Evolutionary conservation across 192 early-diverging fungal species (phyloP).

Genomic region (Backusella macrospora): DNA sequence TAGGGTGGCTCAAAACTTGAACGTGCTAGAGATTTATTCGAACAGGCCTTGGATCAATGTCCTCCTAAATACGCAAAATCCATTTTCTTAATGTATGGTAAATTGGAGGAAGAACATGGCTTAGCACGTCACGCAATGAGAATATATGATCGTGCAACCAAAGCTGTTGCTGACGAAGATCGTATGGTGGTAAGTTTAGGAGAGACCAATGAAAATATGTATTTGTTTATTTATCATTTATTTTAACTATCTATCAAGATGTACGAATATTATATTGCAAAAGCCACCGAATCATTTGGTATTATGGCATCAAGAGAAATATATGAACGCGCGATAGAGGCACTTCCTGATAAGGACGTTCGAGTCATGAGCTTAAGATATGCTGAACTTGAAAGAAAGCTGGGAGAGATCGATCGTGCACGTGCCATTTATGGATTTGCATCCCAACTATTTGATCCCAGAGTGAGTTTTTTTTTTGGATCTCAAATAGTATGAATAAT

Average conservation of each 20-base stretch:
- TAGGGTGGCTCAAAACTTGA: constrained; percentile 84
- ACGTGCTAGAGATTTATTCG: constrained; percentile 92
- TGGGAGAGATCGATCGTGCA: constrained; percentile 96
- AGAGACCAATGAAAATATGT: not conserved
- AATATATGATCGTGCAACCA: constrained; percentile 92
- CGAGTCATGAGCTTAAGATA: constrained; percentile 79
- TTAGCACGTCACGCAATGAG: constrained; percentile 89
- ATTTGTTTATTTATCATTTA: not conserved
- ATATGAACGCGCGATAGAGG: constrained; percentile 89
- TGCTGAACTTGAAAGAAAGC: constrained; percentile 82
- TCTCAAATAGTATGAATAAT: not conserved
- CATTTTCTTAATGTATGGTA: constrained; percentile 88
- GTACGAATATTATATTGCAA: constrained; percentile 90
- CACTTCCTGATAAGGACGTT: constrained; percentile 80
- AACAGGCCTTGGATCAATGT: constrained; percentile 87
- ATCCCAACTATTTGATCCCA: constrained; percentile 87
- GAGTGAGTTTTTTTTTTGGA: constrained; percentile 45
- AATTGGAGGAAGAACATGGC: constrained; percentile 91
- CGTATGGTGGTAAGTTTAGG: constrained; percentile 57
- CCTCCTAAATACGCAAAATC: constrained; percentile 86
- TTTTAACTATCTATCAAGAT: constrained; percentile 41
- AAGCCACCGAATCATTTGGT: constrained; percentile 86
- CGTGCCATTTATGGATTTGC: constrained; percentile 86
- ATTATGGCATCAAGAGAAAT: constrained; percentile 86
- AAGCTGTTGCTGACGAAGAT: constrained; percentile 74